Evolutionary conservation across 148 eudicot genomes (phyloP).

Genomic region (Selenicereus undatus): DNA sequence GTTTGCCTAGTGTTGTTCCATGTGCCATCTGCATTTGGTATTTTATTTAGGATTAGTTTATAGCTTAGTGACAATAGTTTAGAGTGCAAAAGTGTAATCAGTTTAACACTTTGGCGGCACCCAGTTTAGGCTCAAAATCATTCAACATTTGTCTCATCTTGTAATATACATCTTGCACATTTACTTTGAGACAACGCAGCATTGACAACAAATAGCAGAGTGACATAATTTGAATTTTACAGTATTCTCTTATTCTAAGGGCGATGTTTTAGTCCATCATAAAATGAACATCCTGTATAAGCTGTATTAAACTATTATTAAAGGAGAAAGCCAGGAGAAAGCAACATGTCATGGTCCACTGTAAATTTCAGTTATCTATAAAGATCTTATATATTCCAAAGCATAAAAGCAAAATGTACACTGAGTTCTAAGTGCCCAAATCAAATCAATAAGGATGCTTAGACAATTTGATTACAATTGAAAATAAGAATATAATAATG

Average conservation of each 20-base stretch:
- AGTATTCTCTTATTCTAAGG: too few species aligned
- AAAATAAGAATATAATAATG: too few species aligned
- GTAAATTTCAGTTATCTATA: too few species aligned
- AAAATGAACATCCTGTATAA: not conserved
- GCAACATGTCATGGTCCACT: too few species aligned
- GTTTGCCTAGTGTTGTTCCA: not conserved
- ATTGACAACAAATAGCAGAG: not conserved
- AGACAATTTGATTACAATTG: too few species aligned
- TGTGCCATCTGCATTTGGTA: slow-evolving; percentile 8
- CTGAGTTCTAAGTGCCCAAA: too few species aligned
- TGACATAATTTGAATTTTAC: not conserved
- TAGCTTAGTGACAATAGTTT: not conserved
- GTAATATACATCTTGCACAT: not conserved
- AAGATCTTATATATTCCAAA: too few species aligned
- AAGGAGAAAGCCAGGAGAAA: too few species aligned
- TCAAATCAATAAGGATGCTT: too few species aligned
- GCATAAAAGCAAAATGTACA: too few species aligned
- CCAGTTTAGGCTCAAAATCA: not conserved
- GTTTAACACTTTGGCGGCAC: not conserved
- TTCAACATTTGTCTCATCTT: not conserved
- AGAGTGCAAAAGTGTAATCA: slow-evolving; percentile 1
- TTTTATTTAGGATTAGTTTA: slow-evolving; percentile 5
- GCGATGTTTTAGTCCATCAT: too few species aligned
- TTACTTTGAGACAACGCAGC: too few species aligned
- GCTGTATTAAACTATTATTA: not conserved